Percentiles rank a stretch among this genome's conserved stretches.
Conservation (phyloP, 2,329 filamentous ascomycete genomes). For the Scedosporium minutisporum region DNA sequence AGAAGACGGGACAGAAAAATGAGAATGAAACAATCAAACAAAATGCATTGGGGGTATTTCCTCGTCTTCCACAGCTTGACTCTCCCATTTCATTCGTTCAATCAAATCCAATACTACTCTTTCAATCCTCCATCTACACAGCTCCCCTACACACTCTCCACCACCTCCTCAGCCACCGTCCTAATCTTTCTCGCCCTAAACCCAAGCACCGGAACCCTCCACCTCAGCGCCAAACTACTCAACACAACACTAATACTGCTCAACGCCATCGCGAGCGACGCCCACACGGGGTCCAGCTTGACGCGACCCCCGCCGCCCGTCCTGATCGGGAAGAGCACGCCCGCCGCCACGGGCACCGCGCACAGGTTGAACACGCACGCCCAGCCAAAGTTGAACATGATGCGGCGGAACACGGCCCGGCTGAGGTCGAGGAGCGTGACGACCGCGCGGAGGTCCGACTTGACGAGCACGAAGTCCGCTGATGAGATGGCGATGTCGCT, state of each 20-base stretch:
- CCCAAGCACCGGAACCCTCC: slow-evolving; percentile 30
- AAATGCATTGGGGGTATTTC: not conserved
- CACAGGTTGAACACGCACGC: slow-evolving; percentile 72
- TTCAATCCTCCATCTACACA: not conserved
- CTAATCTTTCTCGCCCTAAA: slow-evolving; percentile 27
- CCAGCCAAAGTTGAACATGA: slow-evolving; percentile 81
- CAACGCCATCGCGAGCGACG: slow-evolving; percentile 81
- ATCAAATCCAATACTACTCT: not conserved
- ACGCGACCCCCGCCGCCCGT: slow-evolving; percentile 43
- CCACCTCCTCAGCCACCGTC: not conserved
- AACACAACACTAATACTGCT: slow-evolving; percentile 83
- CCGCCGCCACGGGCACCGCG: slow-evolving; percentile 72
- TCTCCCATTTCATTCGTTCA: not conserved
- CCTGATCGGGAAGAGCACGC: slow-evolving; percentile 56
- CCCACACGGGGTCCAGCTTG: slow-evolving; percentile 71
- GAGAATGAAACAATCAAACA: not conserved
- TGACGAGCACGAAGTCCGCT: slow-evolving; percentile 73
- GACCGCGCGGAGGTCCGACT: slow-evolving; percentile 58
- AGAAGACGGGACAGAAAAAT: not conserved
- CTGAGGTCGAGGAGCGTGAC: slow-evolving; percentile 66
- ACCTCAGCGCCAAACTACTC: slow-evolving; percentile 67
- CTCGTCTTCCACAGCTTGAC: not conserved
- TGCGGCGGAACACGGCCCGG: slow-evolving; percentile 61
- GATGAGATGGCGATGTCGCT: slow-evolving; percentile 76
- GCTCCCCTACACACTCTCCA: not conserved